Evolutionary conservation across 768 basidiomycete genomes (phyloP).

Genomic region (Lentinula edodes): DNA sequence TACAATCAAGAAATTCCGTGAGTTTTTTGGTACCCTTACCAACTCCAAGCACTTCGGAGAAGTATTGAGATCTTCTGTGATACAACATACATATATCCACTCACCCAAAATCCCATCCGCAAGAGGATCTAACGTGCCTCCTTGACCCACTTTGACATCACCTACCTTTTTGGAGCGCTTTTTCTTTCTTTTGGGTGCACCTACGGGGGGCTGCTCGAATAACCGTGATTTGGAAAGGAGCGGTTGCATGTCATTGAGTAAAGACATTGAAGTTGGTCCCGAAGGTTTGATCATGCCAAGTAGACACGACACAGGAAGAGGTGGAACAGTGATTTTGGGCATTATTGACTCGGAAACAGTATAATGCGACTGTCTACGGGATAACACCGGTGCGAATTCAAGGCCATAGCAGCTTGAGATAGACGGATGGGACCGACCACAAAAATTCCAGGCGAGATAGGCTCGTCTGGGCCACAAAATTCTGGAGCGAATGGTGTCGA

Average conservation of each 20-base stretch:
- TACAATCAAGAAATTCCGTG: conserved; percentile 76
- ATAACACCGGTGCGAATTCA: not conserved
- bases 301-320: conserved; percentile 68
- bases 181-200: conserved; percentile 45
- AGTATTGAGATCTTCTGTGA: conserved; percentile 1
- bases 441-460: not conserved
- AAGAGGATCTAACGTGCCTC: conserved; percentile 93
- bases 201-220: conserved; percentile 63
- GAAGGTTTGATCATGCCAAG: conserved; percentile 91
- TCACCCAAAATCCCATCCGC: conserved; percentile 92
- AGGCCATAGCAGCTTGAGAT: not conserved
- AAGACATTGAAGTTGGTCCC: conserved; percentile 87
- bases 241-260: conserved; percentile 80
- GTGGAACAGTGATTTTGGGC: conserved; percentile 55
- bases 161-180: conserved; percentile 38
- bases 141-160: conserved; percentile 83
- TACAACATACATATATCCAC: conserved; percentile 11
- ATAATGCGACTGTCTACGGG: not conserved
- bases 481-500: not conserved
- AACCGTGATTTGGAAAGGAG: conserved; percentile 73
- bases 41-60: conserved; percentile 71
- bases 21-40: conserved; percentile 89
- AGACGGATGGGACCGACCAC: not conserved
- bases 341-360: conserved; percentile 27
- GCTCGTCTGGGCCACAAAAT: not conserved